phyloP scores from a whole-genome alignment of 495 filamentous ascomycete genomes.

The Penicillium odoratum region DNA sequence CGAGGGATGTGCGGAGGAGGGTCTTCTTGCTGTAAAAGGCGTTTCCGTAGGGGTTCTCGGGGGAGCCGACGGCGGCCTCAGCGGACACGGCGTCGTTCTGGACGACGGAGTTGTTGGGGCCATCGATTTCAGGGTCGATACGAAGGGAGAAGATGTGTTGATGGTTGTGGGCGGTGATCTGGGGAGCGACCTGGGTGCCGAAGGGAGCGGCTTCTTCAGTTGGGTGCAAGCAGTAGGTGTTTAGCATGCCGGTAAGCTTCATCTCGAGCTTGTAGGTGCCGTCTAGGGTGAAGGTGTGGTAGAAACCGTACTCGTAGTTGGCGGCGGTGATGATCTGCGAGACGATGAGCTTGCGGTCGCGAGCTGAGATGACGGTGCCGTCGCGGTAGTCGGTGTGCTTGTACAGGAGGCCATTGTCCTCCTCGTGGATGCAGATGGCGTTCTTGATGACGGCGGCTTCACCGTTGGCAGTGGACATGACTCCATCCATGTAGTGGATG shows the following conservation, averaged over 20 bases:
- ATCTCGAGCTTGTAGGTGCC: slow-evolving; percentile 93
- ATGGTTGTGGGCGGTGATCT: slow-evolving; percentile 52
- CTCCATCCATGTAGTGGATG: slow-evolving; percentile 87
- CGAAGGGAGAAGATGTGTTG: slow-evolving; percentile 56
- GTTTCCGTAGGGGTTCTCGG: slow-evolving; percentile 49
- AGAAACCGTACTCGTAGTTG: slow-evolving; percentile 95
- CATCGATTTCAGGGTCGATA: slow-evolving; percentile 56
- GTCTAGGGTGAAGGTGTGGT: slow-evolving; percentile 94
- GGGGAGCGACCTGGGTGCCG: slow-evolving; percentile 48
- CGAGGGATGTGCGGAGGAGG: slow-evolving; percentile 40
- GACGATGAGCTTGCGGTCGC: slow-evolving; percentile 83
- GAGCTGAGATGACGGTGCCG: slow-evolving; percentile 80
- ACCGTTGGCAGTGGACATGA: slow-evolving; percentile 81
- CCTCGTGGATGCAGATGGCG: slow-evolving; percentile 96
- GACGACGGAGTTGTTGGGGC: slow-evolving; percentile 48
- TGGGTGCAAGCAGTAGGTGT: slow-evolving; percentile 53
- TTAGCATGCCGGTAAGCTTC: slow-evolving; percentile 92
- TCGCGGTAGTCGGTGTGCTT: slow-evolving; percentile 97
- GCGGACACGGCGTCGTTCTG: slow-evolving; percentile 47
- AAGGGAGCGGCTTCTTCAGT: slow-evolving; percentile 47
- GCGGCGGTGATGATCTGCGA: slow-evolving; percentile 95
- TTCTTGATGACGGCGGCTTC: slow-evolving; percentile 82
- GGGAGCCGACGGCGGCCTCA: slow-evolving; percentile 35
- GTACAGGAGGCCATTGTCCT: slow-evolving; percentile 90
- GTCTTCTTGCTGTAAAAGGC: slow-evolving; percentile 49